Conservation (phyloP, 495 filamentous ascomycete genomes). For the Aspergillus saccharolyticus region DNA sequence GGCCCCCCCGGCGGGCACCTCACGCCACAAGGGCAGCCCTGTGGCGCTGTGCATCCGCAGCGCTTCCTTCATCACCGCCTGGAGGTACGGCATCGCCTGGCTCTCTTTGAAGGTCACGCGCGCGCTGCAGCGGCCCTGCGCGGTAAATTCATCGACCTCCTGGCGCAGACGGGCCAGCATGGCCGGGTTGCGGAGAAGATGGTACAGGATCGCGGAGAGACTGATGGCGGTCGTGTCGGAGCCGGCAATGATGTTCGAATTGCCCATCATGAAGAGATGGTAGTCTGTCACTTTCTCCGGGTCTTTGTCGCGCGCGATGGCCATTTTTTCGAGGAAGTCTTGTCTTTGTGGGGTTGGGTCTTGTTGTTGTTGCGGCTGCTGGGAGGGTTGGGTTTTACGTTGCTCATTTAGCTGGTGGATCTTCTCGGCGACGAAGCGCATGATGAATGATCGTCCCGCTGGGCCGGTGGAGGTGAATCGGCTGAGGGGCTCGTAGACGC, state of each 20-base stretch:
- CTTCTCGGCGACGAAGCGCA: conserved; percentile 40
- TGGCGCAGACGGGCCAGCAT: conserved; percentile 34
- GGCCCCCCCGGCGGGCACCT: conserved; percentile 38
- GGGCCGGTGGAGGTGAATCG: conserved; percentile 38
- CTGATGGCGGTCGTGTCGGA: conserved; percentile 53
- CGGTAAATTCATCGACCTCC: conserved; percentile 40
- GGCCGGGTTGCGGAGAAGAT: conserved; percentile 38
- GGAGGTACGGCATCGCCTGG: conserved; percentile 45
- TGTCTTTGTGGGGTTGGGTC: conserved; percentile 18
- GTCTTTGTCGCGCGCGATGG: conserved; percentile 48
- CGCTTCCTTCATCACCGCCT: conserved; percentile 45
- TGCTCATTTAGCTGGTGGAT: conserved; percentile 29
- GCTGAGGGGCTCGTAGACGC: conserved; percentile 36
- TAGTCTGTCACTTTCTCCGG: conserved; percentile 51
- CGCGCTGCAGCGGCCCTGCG: conserved; percentile 22
- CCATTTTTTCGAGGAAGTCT: conserved; percentile 54
- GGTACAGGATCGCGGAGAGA: conserved; percentile 46
- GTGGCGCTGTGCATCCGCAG: conserved; percentile 37
- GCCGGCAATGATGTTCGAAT: conserved; percentile 50
- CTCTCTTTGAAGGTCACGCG: conserved; percentile 43
- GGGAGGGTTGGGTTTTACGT: conserved; percentile 8
- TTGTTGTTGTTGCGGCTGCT: too few species aligned
- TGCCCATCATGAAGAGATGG: conserved; percentile 45
- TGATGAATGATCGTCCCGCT: conserved; percentile 37
- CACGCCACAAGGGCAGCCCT: conserved; percentile 35